Evolutionary conservation across 225 moss, liverwort and hornwort species (phyloP).

Genomic region (Marchantia polymorpha): DNA sequence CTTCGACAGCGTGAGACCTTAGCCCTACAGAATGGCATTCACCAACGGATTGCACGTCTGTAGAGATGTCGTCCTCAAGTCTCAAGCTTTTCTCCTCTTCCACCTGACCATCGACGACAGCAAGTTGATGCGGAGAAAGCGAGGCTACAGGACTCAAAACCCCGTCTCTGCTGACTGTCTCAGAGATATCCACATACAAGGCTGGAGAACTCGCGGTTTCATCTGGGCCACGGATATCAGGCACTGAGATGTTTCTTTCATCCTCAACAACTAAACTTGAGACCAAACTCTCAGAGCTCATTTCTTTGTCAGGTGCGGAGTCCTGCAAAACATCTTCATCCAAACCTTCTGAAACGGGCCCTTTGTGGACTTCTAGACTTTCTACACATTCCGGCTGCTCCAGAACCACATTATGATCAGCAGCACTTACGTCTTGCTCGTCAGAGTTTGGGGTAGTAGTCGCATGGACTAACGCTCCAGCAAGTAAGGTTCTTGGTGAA

Average conservation of each 20-base stretch:
- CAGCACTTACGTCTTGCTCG: neutral
- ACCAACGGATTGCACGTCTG: neutral
- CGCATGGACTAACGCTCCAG: neutral
- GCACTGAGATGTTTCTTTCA: neutral
- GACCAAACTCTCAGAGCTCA: neutral
- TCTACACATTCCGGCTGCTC: neutral
- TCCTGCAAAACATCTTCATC: neutral
- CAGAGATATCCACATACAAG: neutral
- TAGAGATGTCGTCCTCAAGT: neutral
- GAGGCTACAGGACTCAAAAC: neutral
- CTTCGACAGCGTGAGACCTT: neutral
- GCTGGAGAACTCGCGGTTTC: neutral
- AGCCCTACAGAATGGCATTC: no score
- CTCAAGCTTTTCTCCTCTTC: neutral
- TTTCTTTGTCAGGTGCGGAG: neutral
- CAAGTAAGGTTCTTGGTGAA: neutral
- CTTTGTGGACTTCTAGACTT: neutral
- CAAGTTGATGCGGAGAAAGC: neutral
- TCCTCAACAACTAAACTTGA: neutral
- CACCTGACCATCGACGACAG: neutral
- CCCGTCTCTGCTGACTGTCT: neutral
- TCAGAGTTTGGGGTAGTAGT: neutral
- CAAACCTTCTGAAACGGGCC: neutral
- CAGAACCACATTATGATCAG: neutral
- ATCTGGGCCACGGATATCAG: neutral